phyloP scores from a whole-genome alignment of 2,329 filamentous ascomycete species.

The Cadophora luteo-olivacea region DNA sequence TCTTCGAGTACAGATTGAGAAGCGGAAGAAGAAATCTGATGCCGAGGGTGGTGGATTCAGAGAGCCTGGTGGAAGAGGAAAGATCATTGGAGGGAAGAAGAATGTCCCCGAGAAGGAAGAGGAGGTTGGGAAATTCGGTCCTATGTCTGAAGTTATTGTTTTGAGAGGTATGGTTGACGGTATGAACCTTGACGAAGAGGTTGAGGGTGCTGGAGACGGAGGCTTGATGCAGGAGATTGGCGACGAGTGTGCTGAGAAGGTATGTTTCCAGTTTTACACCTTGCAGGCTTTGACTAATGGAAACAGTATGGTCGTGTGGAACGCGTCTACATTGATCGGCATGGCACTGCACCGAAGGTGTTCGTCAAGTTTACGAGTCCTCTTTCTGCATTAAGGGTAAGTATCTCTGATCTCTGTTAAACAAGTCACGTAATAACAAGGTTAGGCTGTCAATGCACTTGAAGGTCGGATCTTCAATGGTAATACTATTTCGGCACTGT shows the following conservation, averaged over 20 bases:
- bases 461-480: slow-evolving; percentile 89
- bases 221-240: slow-evolving; percentile 92
- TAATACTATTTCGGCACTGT: slow-evolving; percentile 81
- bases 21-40: slow-evolving; percentile 79
- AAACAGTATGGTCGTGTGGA: slow-evolving; percentile 81
- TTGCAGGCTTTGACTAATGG: slow-evolving; percentile 16
- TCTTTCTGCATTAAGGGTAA: slow-evolving; percentile 82
- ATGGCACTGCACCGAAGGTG: slow-evolving; percentile 65
- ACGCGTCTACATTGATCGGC: slow-evolving; percentile 75
- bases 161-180: slow-evolving; percentile 85
- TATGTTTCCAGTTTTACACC: slow-evolving; percentile 43
- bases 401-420: slow-evolving; percentile 44
- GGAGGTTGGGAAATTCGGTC: slow-evolving; percentile 65
- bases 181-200: slow-evolving; percentile 80
- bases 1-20: slow-evolving; percentile 83
- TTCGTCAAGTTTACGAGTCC: slow-evolving; percentile 93
- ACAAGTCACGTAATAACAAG: slow-evolving; percentile 30
- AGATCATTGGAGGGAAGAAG: slow-evolving; percentile 79
- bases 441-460: slow-evolving; percentile 84
- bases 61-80: slow-evolving; percentile 70
- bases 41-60: slow-evolving; percentile 80
- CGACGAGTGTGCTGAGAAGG: slow-evolving; percentile 86
- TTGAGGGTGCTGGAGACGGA: slow-evolving; percentile 64
- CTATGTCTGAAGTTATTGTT: slow-evolving; percentile 83
- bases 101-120: slow-evolving; percentile 50